phyloP scores from a whole-genome alignment of 208 protist species.

The Acanthamoeba lenticulata region DNA sequence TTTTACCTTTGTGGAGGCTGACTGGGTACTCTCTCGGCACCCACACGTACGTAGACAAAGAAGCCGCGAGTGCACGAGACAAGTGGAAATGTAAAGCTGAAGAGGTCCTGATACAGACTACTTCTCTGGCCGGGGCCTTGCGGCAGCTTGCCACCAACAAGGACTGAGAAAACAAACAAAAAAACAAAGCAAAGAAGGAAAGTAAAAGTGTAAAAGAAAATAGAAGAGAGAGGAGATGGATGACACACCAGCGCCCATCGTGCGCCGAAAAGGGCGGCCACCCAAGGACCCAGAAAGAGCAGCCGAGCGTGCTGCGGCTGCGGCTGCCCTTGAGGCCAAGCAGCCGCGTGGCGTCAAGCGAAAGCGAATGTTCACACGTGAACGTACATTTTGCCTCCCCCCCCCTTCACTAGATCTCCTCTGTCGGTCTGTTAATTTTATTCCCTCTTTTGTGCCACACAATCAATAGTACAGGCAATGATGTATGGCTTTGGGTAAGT shows the following conservation, averaged over 20 bases:
- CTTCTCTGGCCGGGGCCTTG: too few relatives aligned
- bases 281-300: constrained; percentile 16
- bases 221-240: constrained; percentile 8
- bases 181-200: neutral
- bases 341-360: constrained; percentile 16
- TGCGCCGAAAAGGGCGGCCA: neutral
- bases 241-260: neutral
- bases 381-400: neutral
- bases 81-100: too few relatives aligned
- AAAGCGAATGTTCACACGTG: neutral
- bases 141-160: too few relatives aligned
- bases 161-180: neutral
- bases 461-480: constrained; percentile 43
- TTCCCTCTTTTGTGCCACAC: neutral
- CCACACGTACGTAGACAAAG: too few relatives aligned
- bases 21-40: neutral
- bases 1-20: neutral
- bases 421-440: neutral
- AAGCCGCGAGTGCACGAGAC: too few relatives aligned
- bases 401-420: neutral
- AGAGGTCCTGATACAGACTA: neutral
- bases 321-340: neutral
- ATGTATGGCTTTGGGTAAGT: constrained; percentile 79
- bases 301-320: neutral
- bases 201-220: neutral